A percentile compares a stretch with the other conserved stretches of the same genome.
Evolutionary conservation across 148 eudicot genomes (phyloP).

Genomic region (Amaranthus hypochondriacus): DNA sequence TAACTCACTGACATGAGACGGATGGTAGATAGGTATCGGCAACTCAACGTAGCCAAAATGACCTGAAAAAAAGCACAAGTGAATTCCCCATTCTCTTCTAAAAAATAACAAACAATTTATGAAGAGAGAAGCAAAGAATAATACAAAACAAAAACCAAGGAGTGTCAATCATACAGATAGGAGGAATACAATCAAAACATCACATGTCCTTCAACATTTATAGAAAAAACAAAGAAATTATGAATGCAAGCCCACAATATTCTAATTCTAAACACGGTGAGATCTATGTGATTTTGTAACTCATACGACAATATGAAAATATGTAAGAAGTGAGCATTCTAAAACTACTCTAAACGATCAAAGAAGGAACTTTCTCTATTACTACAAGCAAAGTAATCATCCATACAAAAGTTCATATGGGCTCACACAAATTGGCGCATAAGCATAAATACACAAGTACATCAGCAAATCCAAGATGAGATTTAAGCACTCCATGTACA

Average conservation of each 20-base stretch:
- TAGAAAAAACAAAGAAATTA: neutral
- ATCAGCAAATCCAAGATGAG: neutral
- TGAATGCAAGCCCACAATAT: neutral
- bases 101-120: neutral
- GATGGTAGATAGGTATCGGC: constrained; percentile 79
- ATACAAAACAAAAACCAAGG: neutral
- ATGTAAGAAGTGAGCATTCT: neutral
- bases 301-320: neutral
- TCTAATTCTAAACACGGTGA: neutral
- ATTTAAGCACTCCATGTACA: neutral
- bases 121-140: neutral
- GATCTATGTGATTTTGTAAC: neutral
- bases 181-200: neutral
- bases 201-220: neutral
- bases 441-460: neutral
- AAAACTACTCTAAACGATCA: neutral
- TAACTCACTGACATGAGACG: constrained; percentile 69
- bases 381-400: neutral
- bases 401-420: neutral
- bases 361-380: neutral
- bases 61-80: constrained; percentile 38
- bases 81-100: neutral
- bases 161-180: neutral
- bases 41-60: constrained; percentile 72
- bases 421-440: neutral